phyloP scores from a whole-genome alignment of 176 grass and related monocot species.

The Dactylis glomerata region DNA sequence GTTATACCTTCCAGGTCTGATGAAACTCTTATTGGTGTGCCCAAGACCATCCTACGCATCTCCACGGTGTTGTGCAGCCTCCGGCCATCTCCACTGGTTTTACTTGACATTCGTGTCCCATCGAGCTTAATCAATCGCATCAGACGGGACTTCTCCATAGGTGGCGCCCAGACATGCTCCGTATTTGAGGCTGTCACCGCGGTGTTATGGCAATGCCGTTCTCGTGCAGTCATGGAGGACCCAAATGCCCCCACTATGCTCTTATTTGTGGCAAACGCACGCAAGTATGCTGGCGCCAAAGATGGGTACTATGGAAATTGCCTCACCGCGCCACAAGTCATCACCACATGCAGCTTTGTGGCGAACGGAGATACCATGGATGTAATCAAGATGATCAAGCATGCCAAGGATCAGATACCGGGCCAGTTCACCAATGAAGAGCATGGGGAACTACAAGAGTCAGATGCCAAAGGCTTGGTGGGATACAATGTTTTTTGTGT shows the following conservation, averaged over 20 bases:
- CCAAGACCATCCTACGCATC: no score
- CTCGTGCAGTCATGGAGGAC: background rate
- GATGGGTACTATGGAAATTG: conserved; percentile 25
- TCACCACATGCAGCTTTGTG: background rate
- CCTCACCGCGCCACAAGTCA: background rate
- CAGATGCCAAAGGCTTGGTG: no score
- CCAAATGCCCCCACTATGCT: background rate
- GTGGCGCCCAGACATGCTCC: no score
- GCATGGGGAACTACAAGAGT: no score
- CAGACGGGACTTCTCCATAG: no score
- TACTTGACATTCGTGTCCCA: no score
- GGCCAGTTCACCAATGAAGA: background rate
- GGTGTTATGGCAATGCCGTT: conserved; percentile 16
- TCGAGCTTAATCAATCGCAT: no score
- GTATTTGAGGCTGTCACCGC: conserved; percentile 10
- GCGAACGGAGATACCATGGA: background rate
- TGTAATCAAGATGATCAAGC: background rate
- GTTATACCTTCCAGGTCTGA: no score
- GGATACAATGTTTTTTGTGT: background rate
- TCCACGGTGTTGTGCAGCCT: no score
- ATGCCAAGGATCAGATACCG: background rate
- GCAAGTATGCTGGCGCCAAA: background rate
- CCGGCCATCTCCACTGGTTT: no score
- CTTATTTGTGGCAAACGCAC: background rate
- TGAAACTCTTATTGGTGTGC: no score